Base-by-base conservation (phyloP, 805 yeast genomes). In the Starmerella apis region DNA sequence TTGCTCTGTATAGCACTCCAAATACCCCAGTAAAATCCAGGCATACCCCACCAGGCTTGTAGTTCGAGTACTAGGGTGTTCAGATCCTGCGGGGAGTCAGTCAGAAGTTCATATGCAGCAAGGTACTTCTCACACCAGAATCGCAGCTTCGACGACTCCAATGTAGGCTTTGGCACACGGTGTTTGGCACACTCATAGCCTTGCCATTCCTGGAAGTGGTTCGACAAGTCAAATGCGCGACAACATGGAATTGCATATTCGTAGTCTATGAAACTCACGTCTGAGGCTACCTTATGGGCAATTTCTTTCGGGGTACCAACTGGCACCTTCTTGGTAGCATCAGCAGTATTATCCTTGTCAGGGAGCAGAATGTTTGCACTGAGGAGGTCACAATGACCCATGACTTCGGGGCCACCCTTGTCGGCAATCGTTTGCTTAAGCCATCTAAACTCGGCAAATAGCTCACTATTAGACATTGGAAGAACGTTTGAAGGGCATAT, bases 11-110 rank as follows among this genome's bases (percentile, higher is more conserved):
- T 83, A 52, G 79, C 80, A 2, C 87, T 78, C 92, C 92, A 83
- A 9, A 83, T 73, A 1, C 90, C 88, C 92, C 92, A 83, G 62
- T 81, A 83, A 59, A 83, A 80, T 0, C 90, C 92, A 0, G 92
- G 92, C 65, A 83, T 65, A 0, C 92, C 92, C 68, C 81, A 83
- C 68, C 75, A 81, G 3, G 72, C 62, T 13, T 68, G 64, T 20
- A 83, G 72, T 61, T 83, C 88, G 11, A 68, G 63, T 19, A 82
- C 74, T 27, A 82, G 65, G 0, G 52, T 55, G 47, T 71, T 71
- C 5, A 80, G 65, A 22, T 68, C 59, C 8, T 43, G 61, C 60
- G 56, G 61, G 1, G 60, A 14, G 3, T 51, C 51, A 2, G 56
- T 36, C 47, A 55, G 57, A 35, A 50, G 51, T 11, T 46, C 46